A percentile compares a stretch with the other conserved stretches of the same genome.
Evolutionary conservation across 2,329 filamentous ascomycete species (phyloP).

Genomic region (Penicillium sp.): DNA sequence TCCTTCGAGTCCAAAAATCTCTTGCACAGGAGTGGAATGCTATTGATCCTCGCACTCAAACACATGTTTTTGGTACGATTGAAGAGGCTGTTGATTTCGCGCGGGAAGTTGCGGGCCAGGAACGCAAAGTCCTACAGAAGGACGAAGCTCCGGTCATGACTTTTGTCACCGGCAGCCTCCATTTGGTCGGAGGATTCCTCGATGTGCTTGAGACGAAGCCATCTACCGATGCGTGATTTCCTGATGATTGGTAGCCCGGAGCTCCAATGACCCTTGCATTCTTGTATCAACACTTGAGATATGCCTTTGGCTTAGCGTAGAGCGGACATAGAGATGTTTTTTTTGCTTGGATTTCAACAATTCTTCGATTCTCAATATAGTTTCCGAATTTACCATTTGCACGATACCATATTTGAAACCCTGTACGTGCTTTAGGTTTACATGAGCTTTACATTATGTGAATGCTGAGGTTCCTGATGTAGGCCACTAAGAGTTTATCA

Average conservation of each 20-base stretch:
- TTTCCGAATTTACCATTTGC: background rate
- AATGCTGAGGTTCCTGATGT: background rate
- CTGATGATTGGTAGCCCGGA: constrained; percentile 7
- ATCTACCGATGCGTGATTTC: constrained; percentile 12
- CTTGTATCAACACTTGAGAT: constrained; percentile 25
- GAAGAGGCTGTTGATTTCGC: constrained; percentile 65
- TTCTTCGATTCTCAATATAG: constrained; percentile 14
- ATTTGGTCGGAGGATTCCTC: constrained; percentile 76
- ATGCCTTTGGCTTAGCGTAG: constrained; percentile 9
- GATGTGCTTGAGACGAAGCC: constrained; percentile 62
- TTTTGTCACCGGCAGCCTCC: constrained; percentile 77
- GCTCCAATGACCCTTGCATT: constrained; percentile 13
- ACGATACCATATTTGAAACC: background rate
- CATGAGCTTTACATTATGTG: background rate
- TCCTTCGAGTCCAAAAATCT: constrained; percentile 64
- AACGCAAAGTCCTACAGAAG: constrained; percentile 27
- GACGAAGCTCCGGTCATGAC: constrained; percentile 54
- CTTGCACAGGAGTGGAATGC: constrained; percentile 61
- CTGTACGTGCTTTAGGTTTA: background rate
- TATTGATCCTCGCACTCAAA: constrained; percentile 51
- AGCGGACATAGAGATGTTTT: constrained; percentile 22
- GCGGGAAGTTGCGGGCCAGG: constrained; percentile 43
- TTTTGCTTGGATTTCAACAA: constrained; percentile 29
- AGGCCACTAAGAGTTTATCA: background rate
- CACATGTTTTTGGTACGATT: constrained; percentile 63